A percentile compares a stretch with the other conserved stretches of the same genome.
Evolutionary conservation across 805 yeast genomes (phyloP).

Genomic region (Zygotorulaspora chibaensis): DNA sequence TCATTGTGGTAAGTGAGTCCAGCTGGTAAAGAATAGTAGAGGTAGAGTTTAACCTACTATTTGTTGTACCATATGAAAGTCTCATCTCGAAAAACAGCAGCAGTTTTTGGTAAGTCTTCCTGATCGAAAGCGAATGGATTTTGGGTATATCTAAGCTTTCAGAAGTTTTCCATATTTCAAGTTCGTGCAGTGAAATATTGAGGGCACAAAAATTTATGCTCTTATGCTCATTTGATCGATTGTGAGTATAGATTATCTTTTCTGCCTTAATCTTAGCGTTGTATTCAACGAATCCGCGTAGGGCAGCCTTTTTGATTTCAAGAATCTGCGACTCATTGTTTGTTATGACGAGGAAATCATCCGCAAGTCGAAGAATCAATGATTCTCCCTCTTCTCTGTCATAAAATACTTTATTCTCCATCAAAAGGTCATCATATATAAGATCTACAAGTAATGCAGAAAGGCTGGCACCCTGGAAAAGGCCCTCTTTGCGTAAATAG

Average conservation of each 20-base stretch:
- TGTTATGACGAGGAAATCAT: conserved; percentile 77
- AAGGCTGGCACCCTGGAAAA: conserved; percentile 80
- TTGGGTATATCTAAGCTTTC: conserved; percentile 19
- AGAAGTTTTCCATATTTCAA: conserved; percentile 37
- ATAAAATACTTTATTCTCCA: conserved; percentile 29
- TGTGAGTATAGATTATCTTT: conserved; percentile 37
- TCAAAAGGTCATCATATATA: conserved; percentile 59
- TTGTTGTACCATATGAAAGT: conserved; percentile 31
- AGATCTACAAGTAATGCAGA: conserved; percentile 74
- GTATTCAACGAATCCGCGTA: conserved; percentile 40
- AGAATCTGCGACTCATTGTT: conserved; percentile 35
- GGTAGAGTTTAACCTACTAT: conserved; percentile 20
- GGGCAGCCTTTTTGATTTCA: conserved; percentile 29
- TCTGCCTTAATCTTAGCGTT: conserved; percentile 39
- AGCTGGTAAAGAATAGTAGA: conserved; percentile 25
- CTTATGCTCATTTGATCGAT: conserved; percentile 7
- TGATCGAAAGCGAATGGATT: conserved; percentile 12
- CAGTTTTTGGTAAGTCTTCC: conserved; percentile 26
- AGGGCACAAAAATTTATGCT: conserved; percentile 42
- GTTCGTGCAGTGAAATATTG: conserved; percentile 31
- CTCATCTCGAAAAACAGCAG: conserved; percentile 32
- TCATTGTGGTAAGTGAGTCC: conserved; percentile 9
- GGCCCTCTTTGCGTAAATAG: conserved; percentile 56
- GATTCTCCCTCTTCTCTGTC: conserved; percentile 27
- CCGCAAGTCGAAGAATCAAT: conserved; percentile 63